Evolutionary conservation across 208 protist species (phyloP), one percentile per base, ranked within the genome.

Genomic region (Trypanosoma vivax): DNA sequence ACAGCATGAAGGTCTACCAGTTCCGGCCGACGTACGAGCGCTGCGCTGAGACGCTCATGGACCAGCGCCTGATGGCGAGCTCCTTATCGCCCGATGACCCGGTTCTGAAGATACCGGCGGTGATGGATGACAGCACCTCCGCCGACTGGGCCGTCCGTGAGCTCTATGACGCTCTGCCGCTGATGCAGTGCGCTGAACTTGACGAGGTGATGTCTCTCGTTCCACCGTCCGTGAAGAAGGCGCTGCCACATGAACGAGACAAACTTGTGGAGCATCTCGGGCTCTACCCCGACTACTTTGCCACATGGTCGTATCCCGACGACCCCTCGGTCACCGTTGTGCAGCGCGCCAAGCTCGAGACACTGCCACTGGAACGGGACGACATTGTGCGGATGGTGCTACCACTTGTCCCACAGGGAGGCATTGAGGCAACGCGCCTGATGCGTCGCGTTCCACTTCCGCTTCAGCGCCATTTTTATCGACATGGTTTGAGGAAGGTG

Each of bases 111-210:
- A 81, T 91, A 33, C 79, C 83, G 13, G 65, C 64, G 0, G 49
- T 55, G 16, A 91, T 88, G 71, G 63, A 76, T 9, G 70, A 84
- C 7, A 54, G 39, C 18, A 84, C 64, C 31, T 65, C 77, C n/a
- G 69, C 69, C 2, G 83, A 87, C 21, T 81, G 72, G 73, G 80
- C 81, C 1, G 64, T 94, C 31, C 55, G 70, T n/a, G 80, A 84
- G 58, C 35, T 94, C n/a, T 94, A 91, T 62, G 83, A 94, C 40
- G 77, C 83, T 9, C 73, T 94, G 7, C 87, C 87, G 18, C 66
- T 94, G 34, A 81, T 76, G 53, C 79, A 89, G 63, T 89, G 80
- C 49, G 83, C 73, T 1, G 75, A 83, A 43, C 60, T 94, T 28
- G 70, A 76, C 14, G 87, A 94, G 29, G 65, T 94, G 28, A 74